These are phyloP conservation scores for Amanita polypyramis DNA, from an alignment of 768 basidiomycete species.

Conservation along the genomic window DNA sequence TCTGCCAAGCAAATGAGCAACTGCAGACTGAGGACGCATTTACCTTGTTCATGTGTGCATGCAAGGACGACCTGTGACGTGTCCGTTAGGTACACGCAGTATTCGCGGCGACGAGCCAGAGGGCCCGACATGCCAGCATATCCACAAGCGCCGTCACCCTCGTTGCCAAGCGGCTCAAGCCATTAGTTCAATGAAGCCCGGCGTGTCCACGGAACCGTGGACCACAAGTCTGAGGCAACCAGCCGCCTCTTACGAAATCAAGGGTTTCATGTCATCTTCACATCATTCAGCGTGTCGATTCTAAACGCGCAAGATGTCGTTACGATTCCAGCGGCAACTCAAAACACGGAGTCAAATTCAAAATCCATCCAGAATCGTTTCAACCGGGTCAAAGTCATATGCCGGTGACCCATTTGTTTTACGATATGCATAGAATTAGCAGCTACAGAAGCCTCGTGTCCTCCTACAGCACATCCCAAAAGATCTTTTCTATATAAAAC, in stretches of 20 bases:
- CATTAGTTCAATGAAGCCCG: too few species aligned
- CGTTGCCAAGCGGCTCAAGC: background rate
- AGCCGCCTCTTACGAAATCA: background rate
- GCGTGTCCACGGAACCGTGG: slow-evolving; percentile 3
- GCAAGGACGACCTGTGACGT: background rate
- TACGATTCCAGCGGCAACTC: background rate
- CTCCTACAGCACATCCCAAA: background rate
- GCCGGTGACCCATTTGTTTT: too few species aligned
- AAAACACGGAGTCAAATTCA: background rate
- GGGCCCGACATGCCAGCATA: background rate
- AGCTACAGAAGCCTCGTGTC: too few species aligned
- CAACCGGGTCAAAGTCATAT: too few species aligned
- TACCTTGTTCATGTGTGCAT: background rate
- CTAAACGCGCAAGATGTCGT: background rate
- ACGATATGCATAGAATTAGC: too few species aligned
- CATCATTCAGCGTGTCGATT: background rate
- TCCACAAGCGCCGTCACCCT: background rate
- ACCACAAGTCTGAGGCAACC: background rate
- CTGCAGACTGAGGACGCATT: background rate
- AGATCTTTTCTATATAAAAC: background rate
- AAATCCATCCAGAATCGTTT: too few species aligned
- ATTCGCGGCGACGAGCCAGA: slow-evolving; percentile 4
- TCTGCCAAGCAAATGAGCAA: background rate
- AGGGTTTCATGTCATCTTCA: background rate
- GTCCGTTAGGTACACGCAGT: slow-evolving; percentile 3